phyloP scores from a whole-genome alignment of 306 rosid species.

The Adenanthera pavonina region DNA sequence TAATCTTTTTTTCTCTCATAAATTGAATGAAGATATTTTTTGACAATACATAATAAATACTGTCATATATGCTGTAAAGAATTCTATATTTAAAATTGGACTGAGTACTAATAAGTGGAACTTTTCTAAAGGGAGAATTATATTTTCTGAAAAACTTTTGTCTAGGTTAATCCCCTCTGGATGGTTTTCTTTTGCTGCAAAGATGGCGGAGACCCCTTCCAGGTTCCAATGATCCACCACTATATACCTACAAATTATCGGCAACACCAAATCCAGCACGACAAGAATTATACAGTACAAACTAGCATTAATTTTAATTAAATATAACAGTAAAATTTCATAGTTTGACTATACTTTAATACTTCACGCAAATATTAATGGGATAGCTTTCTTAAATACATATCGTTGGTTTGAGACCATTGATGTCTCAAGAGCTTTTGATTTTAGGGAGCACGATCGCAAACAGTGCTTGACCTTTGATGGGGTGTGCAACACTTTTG shows the following conservation, averaged over 20 bases:
- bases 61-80: no score
- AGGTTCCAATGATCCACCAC: neutral
- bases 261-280: neutral
- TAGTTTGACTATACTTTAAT: no score
- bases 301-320: neutral
- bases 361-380: neutral
- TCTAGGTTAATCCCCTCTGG: no score
- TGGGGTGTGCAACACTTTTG: neutral
- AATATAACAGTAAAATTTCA: neutral
- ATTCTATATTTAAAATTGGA: no score
- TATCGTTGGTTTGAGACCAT: neutral
- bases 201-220: neutral
- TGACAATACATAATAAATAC: no score
- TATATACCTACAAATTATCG: neutral
- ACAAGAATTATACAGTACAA: no score
- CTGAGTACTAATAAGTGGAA: neutral
- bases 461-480: conserved; percentile 23
- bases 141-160: no score
- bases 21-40: no score
- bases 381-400: neutral
- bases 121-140: neutral
- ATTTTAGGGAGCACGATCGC: neutral
- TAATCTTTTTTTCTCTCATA: no score
- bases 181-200: no score
- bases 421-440: neutral